Evolutionary conservation across 2,329 filamentous ascomycete species (phyloP).

Genomic region (Verticillium dahliae): DNA sequence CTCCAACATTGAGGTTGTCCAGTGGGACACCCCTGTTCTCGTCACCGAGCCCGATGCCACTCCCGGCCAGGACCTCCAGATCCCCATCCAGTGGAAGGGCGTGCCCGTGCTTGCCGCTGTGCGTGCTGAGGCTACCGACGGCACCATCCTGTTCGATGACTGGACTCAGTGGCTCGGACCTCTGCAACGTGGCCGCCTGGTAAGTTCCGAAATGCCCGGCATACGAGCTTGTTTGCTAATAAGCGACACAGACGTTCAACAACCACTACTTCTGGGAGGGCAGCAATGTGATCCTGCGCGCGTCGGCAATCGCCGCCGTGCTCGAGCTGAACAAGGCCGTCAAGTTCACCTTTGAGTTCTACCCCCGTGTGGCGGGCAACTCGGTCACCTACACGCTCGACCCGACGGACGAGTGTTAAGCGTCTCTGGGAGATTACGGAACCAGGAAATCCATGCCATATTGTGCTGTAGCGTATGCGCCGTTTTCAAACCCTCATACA

Average conservation of each 20-base stretch:
- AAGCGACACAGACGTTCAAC: slow-evolving; percentile 30
- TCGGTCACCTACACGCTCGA: slow-evolving; percentile 33
- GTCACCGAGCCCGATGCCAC: slow-evolving; percentile 11
- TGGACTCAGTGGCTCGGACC: slow-evolving; percentile 48
- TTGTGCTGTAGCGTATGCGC: too few relatives aligned
- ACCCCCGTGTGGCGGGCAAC: slow-evolving; percentile 42
- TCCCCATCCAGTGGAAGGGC: slow-evolving; percentile 45
- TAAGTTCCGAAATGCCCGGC: slow-evolving; percentile 11
- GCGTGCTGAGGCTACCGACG: slow-evolving; percentile 40
- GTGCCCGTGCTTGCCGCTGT: slow-evolving; percentile 42
- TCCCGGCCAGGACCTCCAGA: slow-evolving; percentile 28
- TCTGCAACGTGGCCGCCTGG: slow-evolving; percentile 40
- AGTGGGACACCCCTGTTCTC: slow-evolving; percentile 42
- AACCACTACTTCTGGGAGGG: slow-evolving; percentile 46
- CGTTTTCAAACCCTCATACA: too few relatives aligned
- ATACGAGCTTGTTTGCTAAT: neutral
- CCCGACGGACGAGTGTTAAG: slow-evolving; percentile 1
- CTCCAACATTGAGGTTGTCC: slow-evolving; percentile 39
- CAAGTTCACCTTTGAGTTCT: slow-evolving; percentile 49
- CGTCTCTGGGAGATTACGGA: too few relatives aligned
- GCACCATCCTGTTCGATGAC: slow-evolving; percentile 44
- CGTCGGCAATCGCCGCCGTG: slow-evolving; percentile 37
- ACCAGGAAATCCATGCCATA: too few relatives aligned
- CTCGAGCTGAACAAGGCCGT: slow-evolving; percentile 34
- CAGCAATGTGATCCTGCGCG: slow-evolving; percentile 36